phyloP scores from a whole-genome alignment of 495 filamentous ascomycete species.

The Astrothelium macrocarpum region DNA sequence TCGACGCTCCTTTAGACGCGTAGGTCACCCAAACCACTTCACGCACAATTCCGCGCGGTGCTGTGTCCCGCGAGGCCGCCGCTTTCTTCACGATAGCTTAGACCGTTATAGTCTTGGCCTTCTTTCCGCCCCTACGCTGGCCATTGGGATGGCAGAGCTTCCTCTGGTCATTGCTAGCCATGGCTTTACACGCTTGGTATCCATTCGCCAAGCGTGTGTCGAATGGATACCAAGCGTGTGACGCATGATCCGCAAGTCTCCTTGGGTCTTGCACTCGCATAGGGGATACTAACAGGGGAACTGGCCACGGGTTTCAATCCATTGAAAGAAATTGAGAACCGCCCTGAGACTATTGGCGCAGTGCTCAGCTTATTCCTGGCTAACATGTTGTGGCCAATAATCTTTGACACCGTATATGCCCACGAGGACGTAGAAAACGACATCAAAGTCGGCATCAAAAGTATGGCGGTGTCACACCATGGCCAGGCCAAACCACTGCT shows the following conservation, averaged over 20 bases:
- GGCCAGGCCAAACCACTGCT: not conserved
- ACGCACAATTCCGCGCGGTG: not conserved
- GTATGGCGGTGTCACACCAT: constrained; percentile 27
- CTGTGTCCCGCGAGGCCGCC: not conserved
- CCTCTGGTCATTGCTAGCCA: not conserved
- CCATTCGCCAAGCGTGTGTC: constrained; percentile 29
- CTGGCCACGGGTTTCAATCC: constrained; percentile 15
- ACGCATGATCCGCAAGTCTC: constrained; percentile 33
- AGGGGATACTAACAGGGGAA: constrained; percentile 22
- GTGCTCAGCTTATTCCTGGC: constrained; percentile 22
- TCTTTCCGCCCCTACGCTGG: not conserved
- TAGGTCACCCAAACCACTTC: not conserved
- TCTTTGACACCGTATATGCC: constrained; percentile 41
- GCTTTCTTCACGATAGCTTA: not conserved
- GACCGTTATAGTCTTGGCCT: not conserved
- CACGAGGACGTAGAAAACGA: constrained; percentile 39
- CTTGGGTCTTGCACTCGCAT: constrained; percentile 28
- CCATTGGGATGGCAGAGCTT: too few relatives aligned
- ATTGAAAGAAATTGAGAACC: constrained; percentile 2
- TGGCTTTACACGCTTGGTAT: constrained; percentile 14
- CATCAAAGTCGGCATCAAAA: constrained; percentile 32
- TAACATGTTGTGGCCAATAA: constrained; percentile 34
- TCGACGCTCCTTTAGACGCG: not conserved
- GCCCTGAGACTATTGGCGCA: not conserved
- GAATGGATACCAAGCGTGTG: constrained; percentile 25